Evolutionary conservation across 2,329 filamentous ascomycete genomes (phyloP).

Genomic region (Paraphaeosphaeria sporulosa): DNA sequence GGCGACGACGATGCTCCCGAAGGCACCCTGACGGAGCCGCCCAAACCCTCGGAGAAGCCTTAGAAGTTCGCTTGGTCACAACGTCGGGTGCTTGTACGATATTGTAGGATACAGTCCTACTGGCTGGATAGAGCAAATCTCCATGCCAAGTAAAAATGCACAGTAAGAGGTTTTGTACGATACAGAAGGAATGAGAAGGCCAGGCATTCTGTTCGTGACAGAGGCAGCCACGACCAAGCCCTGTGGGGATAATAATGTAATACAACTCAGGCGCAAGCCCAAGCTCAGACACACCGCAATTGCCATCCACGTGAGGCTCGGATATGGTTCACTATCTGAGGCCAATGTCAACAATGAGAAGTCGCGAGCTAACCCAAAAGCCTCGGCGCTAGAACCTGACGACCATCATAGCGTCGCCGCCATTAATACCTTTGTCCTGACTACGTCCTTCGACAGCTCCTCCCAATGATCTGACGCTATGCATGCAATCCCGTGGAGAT

Average conservation of each 20-base stretch:
- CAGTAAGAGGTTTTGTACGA: not conserved
- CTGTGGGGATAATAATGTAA: not conserved
- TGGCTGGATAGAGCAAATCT: not conserved
- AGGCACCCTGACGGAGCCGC: conserved; percentile 21
- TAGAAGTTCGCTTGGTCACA: not conserved
- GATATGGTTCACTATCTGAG: not conserved
- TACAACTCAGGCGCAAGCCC: too few species aligned
- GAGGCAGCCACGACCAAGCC: too few species aligned
- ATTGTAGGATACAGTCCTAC: not conserved
- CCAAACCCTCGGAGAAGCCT: conserved; percentile 5
- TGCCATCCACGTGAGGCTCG: not conserved
- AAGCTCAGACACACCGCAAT: not conserved
- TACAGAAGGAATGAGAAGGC: not conserved
- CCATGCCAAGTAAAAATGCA: not conserved
- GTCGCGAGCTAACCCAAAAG: not conserved
- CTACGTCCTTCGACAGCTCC: not conserved
- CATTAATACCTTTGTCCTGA: not conserved
- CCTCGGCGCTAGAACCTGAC: not conserved
- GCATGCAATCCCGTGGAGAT: not conserved
- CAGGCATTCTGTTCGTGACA: not conserved
- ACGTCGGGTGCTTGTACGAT: conserved; percentile 6
- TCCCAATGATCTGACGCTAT: not conserved
- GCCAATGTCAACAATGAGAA: not conserved
- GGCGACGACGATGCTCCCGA: conserved; percentile 20
- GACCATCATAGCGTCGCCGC: not conserved